Percentiles rank a stretch among this genome's conserved stretches.
phyloP scores from a whole-genome alignment of 768 basidiomycete genomes.

The Termitomyces sp. region DNA sequence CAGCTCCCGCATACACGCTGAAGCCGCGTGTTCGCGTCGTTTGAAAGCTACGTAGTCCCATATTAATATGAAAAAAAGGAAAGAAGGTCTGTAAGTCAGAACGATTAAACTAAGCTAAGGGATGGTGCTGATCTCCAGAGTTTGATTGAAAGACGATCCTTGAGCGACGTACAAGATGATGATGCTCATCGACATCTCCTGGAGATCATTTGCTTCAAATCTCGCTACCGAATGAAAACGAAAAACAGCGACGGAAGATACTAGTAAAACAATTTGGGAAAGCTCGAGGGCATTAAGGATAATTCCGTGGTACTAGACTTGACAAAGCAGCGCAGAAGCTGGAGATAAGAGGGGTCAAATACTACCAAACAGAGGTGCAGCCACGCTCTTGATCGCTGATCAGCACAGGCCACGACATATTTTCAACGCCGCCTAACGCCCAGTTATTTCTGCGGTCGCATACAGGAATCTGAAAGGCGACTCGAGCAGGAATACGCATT shows the following conservation, averaged over 20 bases:
- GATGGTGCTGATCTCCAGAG: not conserved
- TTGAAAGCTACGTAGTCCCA: not conserved
- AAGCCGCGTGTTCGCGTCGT: not conserved
- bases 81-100: not conserved
- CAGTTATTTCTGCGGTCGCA: constrained; percentile 7
- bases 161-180: not conserved
- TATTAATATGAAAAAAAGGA: not conserved
- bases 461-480: constrained; percentile 4
- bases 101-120: not conserved
- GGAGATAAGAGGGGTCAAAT: too few species aligned
- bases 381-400: not conserved
- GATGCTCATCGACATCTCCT: not conserved
- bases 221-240: not conserved
- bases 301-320: not conserved
- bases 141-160: not conserved
- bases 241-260: too few species aligned
- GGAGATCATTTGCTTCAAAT: not conserved
- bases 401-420: not conserved
- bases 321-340: too few species aligned
- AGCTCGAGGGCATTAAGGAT: not conserved
- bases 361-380: not conserved
- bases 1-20: too few species aligned
- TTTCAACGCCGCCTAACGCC: not conserved
- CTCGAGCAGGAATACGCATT: constrained; percentile 6
- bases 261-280: too few species aligned